Evolutionary conservation across 73 alveolate species (phyloP).

Genomic region (Paramecium sonneborni): DNA sequence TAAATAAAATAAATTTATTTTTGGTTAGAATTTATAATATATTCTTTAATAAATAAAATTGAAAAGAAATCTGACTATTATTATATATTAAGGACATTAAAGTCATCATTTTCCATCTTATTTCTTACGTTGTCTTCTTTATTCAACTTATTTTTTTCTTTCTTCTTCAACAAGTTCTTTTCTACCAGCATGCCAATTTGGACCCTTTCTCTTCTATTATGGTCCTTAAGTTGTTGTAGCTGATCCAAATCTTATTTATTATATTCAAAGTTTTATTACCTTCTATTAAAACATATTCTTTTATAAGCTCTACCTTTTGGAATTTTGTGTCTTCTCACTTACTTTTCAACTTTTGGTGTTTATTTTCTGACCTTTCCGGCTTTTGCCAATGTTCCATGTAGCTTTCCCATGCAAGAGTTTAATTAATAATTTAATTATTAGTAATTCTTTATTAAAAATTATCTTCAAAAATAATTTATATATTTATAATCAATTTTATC

Average conservation of each 20-base stretch:
- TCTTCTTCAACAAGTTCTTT: conserved; percentile 63
- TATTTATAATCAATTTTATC: background rate
- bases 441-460: background rate
- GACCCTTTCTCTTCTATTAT: conserved; percentile 62
- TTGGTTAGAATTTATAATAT: background rate
- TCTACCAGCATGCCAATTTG: conserved; percentile 72
- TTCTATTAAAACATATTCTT: conserved; percentile 92
- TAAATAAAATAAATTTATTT: background rate
- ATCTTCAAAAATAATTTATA: background rate
- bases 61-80: background rate
- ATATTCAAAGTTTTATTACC: conserved; percentile 61
- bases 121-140: conserved; percentile 12
- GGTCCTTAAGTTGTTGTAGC: conserved; percentile 34
- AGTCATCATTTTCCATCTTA: background rate
- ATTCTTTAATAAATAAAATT: background rate
- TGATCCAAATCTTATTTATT: background rate
- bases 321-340: conserved; percentile 89
- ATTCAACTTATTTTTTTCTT: conserved; percentile 27
- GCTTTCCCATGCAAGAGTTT: conserved; percentile 54
- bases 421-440: conserved; percentile 32
- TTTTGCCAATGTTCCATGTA: conserved; percentile 69
- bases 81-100: background rate
- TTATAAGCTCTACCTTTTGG: conserved; percentile 96
- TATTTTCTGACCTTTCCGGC: conserved; percentile 70
- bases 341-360: conserved; percentile 78